Conservation (phyloP, 371 early-diverging fungal species). For the Apophysomyces sp. region DNA sequence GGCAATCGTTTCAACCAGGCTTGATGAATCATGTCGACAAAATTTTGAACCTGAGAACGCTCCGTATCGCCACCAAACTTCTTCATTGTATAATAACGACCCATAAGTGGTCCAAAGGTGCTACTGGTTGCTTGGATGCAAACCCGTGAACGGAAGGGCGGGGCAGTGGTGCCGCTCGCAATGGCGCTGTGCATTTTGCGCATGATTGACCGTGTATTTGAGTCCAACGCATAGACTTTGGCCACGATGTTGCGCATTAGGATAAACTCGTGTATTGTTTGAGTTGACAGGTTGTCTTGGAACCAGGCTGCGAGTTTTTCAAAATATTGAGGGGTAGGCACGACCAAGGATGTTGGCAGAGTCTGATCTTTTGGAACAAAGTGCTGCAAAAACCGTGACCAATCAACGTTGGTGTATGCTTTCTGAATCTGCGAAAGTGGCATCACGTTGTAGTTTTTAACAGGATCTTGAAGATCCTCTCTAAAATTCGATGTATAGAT, state of each 20-base stretch:
- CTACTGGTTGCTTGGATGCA: constrained; percentile 44
- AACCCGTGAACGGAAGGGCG: constrained; percentile 39
- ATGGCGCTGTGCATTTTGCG: constrained; percentile 20
- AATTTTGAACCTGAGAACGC: constrained; percentile 37
- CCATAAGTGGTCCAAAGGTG: constrained; percentile 50
- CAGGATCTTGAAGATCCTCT: constrained; percentile 51
- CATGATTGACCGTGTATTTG: constrained; percentile 11
- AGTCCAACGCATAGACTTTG: constrained; percentile 8
- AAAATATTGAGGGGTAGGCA: constrained; percentile 10
- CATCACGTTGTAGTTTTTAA: constrained; percentile 50
- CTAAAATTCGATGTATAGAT: too few species aligned
- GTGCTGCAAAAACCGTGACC: constrained; percentile 9
- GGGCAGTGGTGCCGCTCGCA: constrained; percentile 27
- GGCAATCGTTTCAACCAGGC: constrained; percentile 46
- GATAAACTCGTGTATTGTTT: constrained; percentile 11
- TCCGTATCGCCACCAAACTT: constrained; percentile 44
- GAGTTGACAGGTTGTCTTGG: background rate
- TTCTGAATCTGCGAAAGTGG: constrained; percentile 33
- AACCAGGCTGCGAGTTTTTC: constrained; percentile 9
- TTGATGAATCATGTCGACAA: constrained; percentile 49
- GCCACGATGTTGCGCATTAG: background rate
- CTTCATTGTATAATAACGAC: constrained; percentile 53
- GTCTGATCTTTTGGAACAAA: background rate
- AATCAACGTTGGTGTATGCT: constrained; percentile 24
- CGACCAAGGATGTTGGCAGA: constrained; percentile 6